Evolutionary conservation across 768 basidiomycete genomes (phyloP), one percentile per base, ranked within the genome.

Genomic region (Boletus tomentosulus): DNA sequence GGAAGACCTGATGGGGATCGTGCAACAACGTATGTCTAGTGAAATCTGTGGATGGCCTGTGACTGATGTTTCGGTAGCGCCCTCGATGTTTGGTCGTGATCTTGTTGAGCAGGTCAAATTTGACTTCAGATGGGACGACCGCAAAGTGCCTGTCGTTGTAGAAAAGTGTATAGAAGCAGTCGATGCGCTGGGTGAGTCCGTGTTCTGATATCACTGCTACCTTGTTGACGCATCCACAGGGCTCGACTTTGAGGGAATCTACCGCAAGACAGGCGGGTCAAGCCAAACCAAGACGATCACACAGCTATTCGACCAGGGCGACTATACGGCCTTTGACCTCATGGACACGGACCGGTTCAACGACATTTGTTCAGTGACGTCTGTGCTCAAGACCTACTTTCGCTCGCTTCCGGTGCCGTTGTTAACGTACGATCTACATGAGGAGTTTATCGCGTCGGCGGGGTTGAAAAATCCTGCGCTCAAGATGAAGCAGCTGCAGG

Each of bases 121-220:
- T 1, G 91, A 93, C 63, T 72, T 77, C 19, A 76, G 73, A 55
- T 80, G 78, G 43, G 78, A 74, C 27, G 81, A 84, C 19, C 81
- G 84, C 19, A 74, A 76, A 52, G 80, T 97, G 1, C 97, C 97
- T 13, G 73, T 92, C 31, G 85, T 98, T 51, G 95, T 99, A 16
- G 89, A 92, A 63, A 98, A 98, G 69, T 98, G 97, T 63, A 95
- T 99, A 59, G 83, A 85, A 27, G 94, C 97, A 3, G 96, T 99
- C 19, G 97, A 98, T 62, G 73, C 78, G 6, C 76, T 84, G 55
- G 95, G 93, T 94, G 59, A 51, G 87, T 72, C 35, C 27, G 13
- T 33, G 4, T 34, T 7, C 46, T 13, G 2, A 34, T 10, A 25
- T 41, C 3, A 13, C 16, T 15, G 28, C 24, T 41, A 6, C 34